Conservation (phyloP, 371 early-diverging fungal species). For the Haplosporangium sp. region DNA sequence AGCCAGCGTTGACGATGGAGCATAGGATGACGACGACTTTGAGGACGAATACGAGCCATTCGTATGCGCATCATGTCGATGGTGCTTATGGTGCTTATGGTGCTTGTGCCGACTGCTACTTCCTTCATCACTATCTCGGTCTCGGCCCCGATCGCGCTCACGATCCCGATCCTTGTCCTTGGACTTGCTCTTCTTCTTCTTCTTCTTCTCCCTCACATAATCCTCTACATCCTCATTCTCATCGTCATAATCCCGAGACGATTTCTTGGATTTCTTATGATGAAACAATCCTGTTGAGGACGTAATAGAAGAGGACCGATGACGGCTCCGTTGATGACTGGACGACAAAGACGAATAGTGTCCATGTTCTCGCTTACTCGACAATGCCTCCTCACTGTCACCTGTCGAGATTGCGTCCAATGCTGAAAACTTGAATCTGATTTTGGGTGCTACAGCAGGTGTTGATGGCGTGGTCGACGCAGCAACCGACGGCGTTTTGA, state of each 20-base stretch:
- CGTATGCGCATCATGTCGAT: conserved; percentile 13
- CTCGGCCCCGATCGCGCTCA: conserved; percentile 34
- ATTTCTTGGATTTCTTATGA: conserved; percentile 44
- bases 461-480: conserved; percentile 17
- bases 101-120: conserved; percentile 31
- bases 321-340: conserved; percentile 10
- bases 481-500: conserved; percentile 11
- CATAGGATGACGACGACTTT: neutral
- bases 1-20: neutral
- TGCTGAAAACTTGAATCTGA: conserved; percentile 52
- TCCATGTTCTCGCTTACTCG: conserved; percentile 38
- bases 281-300: conserved; percentile 41
- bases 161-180: conserved; percentile 47
- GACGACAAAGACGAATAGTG: conserved; percentile 17
- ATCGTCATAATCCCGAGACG: conserved; percentile 46
- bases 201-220: conserved; percentile 42
- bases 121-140: conserved; percentile 15
- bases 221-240: conserved; percentile 34
- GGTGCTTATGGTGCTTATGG: conserved; percentile 36
- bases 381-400: conserved; percentile 17
- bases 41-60: conserved; percentile 14
- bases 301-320: conserved; percentile 30
- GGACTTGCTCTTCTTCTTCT: conserved; percentile 55
- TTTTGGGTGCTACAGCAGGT: conserved; percentile 41
- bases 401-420: conserved; percentile 30